Evolutionary conservation across 2,329 filamentous ascomycete species (phyloP), one percentile per base, ranked within the genome.

Genomic region (Alternaria metachromatica): DNA sequence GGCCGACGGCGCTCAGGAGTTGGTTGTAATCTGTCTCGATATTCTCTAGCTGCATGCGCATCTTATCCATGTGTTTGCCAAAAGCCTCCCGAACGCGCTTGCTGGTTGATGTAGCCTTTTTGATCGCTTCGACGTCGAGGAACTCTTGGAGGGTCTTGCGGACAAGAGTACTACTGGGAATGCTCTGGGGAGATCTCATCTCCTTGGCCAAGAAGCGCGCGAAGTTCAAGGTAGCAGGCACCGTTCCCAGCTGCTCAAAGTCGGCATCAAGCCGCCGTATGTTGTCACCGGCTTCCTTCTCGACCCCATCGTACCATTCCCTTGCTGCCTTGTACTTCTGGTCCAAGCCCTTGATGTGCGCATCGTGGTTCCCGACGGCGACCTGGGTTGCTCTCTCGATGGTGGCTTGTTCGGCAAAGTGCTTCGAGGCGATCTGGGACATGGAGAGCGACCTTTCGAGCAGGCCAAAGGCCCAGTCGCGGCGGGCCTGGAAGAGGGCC

Each of bases 321-420:
- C 89, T 89, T 26, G 92, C 81, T 61, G 92, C 89, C n/a, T 83
- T 82, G 72, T 91, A 90, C 76, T 92, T 93, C 62, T 89, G 87
- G 73, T 94, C 90, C 65, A 93, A 85, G 46, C 86, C 87, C 68
- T 88, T 90, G 58, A 94, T 87, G 76, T 93, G 92, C 18, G 89
- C 87, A 72, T 94, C 90, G 60, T 95, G 86, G 73, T 97, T 99
- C 66, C 91, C 90, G 21, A 97, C 89, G 7, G 95, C 96, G 25
- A 96, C 92, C 66, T 93, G 90, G 53, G 96, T 86, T 62, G 92
- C 94, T 65, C 90, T 89, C 75, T 93, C 86, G 78, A 97, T 94
- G 56, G 92, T 88, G 53, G 90, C 87, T 75, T 92, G 90, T 79
- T 94, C 91, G 56, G 85, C 84, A 75, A 93, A 91, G 68, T 92